phyloP scores from a whole-genome alignment of 2,329 filamentous ascomycete species.

The Botrytis hyacinthi region DNA sequence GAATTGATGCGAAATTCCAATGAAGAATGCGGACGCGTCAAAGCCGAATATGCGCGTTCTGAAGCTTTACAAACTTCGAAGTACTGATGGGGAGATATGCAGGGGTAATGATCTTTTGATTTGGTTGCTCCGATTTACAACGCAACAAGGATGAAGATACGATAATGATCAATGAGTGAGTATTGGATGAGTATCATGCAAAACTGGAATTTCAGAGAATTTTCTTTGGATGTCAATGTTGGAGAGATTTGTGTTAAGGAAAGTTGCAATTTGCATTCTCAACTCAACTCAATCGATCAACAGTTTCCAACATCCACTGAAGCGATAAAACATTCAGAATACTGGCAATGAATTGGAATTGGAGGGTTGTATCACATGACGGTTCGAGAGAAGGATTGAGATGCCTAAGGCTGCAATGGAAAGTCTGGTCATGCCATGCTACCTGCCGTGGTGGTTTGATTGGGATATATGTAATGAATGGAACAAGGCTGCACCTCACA shows the following conservation, averaged over 20 bases:
- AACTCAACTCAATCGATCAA: not conserved
- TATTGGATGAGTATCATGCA: slow-evolving; percentile 1
- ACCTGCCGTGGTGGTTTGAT: not conserved
- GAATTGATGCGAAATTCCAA: slow-evolving; percentile 20
- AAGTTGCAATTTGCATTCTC: slow-evolving; percentile 4
- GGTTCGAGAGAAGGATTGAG: rapidly evolving
- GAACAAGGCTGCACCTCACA: not conserved
- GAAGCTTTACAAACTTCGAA: slow-evolving; percentile 19
- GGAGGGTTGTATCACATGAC: not conserved
- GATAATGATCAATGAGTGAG: slow-evolving; percentile 7
- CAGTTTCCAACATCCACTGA: not conserved
- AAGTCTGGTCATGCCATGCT: not conserved
- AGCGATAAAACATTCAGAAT: not conserved
- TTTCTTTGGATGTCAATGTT: not conserved
- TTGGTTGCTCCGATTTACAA: not conserved
- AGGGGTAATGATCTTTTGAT: slow-evolving; percentile 17
- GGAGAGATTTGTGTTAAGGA: not conserved
- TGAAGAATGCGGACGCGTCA: slow-evolving; percentile 16
- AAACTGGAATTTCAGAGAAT: not conserved
- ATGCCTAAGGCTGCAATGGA: not conserved
- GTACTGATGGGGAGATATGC: slow-evolving; percentile 19
- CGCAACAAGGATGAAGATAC: slow-evolving; percentile 17
- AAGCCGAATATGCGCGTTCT: slow-evolving; percentile 21
- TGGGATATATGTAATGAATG: not conserved
- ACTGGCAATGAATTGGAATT: not conserved